phyloP scores from a whole-genome alignment of 495 filamentous ascomycete genomes.

The Hyaloscypha finlandica region DNA sequence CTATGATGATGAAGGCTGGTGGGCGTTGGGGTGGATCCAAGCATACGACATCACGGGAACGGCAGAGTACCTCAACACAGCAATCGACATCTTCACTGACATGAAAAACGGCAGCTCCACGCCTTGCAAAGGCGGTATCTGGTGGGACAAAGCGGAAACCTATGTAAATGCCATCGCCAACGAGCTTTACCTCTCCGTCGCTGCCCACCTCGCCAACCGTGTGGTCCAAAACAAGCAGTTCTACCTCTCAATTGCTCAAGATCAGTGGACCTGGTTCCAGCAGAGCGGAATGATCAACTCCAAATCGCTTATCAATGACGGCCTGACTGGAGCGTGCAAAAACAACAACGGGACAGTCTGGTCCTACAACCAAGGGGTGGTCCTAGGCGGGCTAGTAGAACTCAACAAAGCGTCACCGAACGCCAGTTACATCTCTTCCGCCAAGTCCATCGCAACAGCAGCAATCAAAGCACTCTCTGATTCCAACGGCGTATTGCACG shows the following conservation, averaged over 20 bases:
- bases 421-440: constrained; percentile 51
- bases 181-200: constrained; percentile 70
- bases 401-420: constrained; percentile 48
- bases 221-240: constrained; percentile 44
- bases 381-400: constrained; percentile 73
- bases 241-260: constrained; percentile 58
- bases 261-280: constrained; percentile 71
- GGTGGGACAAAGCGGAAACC: constrained; percentile 62
- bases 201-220: constrained; percentile 73
- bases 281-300: constrained; percentile 64
- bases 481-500: constrained; percentile 62
- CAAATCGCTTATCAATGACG: constrained; percentile 71
- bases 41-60: constrained; percentile 63
- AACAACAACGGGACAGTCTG: constrained; percentile 67
- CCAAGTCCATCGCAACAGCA: constrained; percentile 65
- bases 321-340: constrained; percentile 60
- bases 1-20: constrained; percentile 76
- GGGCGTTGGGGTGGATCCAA: constrained; percentile 67
- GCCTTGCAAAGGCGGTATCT: constrained; percentile 62
- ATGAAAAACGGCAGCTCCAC: constrained; percentile 55
- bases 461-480: constrained; percentile 58
- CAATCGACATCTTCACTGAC: constrained; percentile 61
- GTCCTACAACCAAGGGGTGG: constrained; percentile 82
- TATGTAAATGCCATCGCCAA: constrained; percentile 76
- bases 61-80: constrained; percentile 53